phyloP scores from a whole-genome alignment of 257 asterid species.

The Striga asiatica region DNA sequence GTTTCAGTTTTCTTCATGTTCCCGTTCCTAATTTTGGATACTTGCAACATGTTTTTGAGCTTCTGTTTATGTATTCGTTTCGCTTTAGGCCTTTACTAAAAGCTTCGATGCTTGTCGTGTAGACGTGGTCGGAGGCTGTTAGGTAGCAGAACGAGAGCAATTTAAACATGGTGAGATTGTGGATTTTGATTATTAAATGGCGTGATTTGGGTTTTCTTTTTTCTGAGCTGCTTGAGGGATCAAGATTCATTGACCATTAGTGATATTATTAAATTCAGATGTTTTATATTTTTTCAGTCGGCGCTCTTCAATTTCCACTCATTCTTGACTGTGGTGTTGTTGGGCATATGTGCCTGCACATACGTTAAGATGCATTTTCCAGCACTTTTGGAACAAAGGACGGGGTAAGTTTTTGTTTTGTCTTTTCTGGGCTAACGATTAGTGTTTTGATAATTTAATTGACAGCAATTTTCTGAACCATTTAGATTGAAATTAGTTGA shows the following conservation, averaged over 20 bases:
- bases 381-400: slow-evolving; percentile 78
- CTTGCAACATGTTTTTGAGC: neutral
- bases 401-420: slow-evolving; percentile 91
- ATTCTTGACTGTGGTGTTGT: slow-evolving; percentile 68
- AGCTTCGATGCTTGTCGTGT: too few species aligned
- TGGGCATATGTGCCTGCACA: slow-evolving; percentile 88
- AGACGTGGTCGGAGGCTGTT: too few species aligned
- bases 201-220: neutral
- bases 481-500: too few species aligned
- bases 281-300: too few species aligned
- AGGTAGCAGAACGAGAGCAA: too few species aligned
- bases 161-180: slow-evolving; percentile 27
- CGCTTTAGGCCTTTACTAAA: neutral
- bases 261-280: slow-evolving; percentile 16
- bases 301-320: too few species aligned
- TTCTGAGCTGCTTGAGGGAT: neutral
- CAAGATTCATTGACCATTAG: neutral
- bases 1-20: neutral
- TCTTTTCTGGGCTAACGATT: too few species aligned
- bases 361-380: slow-evolving; percentile 78
- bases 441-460: too few species aligned
- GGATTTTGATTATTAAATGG: neutral
- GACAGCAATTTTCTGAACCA: too few species aligned
- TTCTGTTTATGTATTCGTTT: neutral
- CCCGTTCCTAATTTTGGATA: too few species aligned